phyloP scores from a whole-genome alignment of 371 early-diverging fungal species.

The Syncephalastrum monosporum region DNA sequence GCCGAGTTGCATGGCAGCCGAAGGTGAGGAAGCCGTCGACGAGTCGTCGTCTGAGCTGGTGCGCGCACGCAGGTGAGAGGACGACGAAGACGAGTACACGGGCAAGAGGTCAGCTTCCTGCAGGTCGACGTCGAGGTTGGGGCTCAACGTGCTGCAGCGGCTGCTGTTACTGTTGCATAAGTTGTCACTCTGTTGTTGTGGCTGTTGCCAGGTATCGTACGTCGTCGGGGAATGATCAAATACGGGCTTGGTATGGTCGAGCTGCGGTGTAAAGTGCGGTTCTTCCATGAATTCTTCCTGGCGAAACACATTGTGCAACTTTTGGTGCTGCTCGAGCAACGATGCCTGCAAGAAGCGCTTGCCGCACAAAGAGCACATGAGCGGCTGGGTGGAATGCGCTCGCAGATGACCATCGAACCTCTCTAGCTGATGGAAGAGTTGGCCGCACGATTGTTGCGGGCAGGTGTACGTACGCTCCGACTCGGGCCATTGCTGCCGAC shows the following conservation, averaged over 20 bases:
- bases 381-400: constrained; percentile 69
- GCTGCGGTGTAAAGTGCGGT: not conserved
- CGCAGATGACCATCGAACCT: constrained; percentile 83
- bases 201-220: constrained; percentile 3
- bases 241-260: not conserved
- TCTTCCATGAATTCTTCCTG: constrained; percentile 30
- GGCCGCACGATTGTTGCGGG: constrained; percentile 43
- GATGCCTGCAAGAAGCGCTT: constrained; percentile 70
- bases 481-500: not conserved
- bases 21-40: constrained; percentile 29
- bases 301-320: constrained; percentile 12
- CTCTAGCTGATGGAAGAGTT: constrained; percentile 72
- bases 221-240: constrained; percentile 10
- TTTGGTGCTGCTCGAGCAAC: constrained; percentile 69
- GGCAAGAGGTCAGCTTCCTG: not conserved
- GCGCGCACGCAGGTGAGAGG: constrained; percentile 3
- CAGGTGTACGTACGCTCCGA: constrained; percentile 35
- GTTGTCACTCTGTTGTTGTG: constrained; percentile 1
- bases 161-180: constrained; percentile 6
- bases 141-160: constrained; percentile 34
- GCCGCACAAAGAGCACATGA: constrained; percentile 62
- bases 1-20: constrained; percentile 16
- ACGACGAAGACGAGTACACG: not conserved
- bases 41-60: constrained; percentile 23
- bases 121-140: constrained; percentile 15